phyloP scores from a whole-genome alignment of 2,329 filamentous ascomycete species.

The Paecilomyces sp. region DNA sequence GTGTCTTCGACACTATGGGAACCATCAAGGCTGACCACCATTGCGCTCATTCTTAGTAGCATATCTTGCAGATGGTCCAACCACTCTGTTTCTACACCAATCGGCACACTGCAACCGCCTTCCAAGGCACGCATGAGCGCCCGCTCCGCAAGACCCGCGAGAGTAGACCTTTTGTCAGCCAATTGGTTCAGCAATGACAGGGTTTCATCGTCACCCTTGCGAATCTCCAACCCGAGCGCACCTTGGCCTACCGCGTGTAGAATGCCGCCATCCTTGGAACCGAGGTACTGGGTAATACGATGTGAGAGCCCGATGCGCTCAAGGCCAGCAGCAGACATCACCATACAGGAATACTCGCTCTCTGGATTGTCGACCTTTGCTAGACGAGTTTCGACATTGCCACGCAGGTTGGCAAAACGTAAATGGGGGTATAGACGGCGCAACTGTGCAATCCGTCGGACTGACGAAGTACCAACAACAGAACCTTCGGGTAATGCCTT shows the following conservation, averaged over 20 bases:
- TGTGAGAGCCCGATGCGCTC: slow-evolving; percentile 61
- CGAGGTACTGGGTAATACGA: slow-evolving; percentile 69
- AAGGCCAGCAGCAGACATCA: slow-evolving; percentile 78
- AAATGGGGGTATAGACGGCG: slow-evolving; percentile 66
- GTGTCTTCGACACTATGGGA: background rate
- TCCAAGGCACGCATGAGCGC: slow-evolving; percentile 75
- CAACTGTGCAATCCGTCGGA: slow-evolving; percentile 76
- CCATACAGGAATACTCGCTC: slow-evolving; percentile 64
- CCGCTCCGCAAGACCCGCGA: slow-evolving; percentile 67
- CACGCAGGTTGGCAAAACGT: slow-evolving; percentile 68
- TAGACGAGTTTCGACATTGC: slow-evolving; percentile 76
- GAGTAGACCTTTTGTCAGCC: slow-evolving; percentile 52
- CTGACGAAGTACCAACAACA: slow-evolving; percentile 79
- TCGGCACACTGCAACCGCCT: slow-evolving; percentile 83
- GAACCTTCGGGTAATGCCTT: slow-evolving; percentile 64
- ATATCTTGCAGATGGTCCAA: slow-evolving; percentile 9
- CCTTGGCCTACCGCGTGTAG: slow-evolving; percentile 86
- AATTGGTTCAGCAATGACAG: slow-evolving; percentile 52
- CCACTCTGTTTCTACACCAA: slow-evolving; percentile 54
- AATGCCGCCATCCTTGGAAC: slow-evolving; percentile 49
- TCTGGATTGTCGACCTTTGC: slow-evolving; percentile 71
- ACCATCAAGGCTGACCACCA: background rate
- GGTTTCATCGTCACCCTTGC: slow-evolving; percentile 57
- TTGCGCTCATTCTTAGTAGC: background rate
- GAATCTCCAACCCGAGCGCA: slow-evolving; percentile 70